Base-by-base conservation (phyloP, 352 stramenopile species). In the Phytophthora aleatoria region DNA sequence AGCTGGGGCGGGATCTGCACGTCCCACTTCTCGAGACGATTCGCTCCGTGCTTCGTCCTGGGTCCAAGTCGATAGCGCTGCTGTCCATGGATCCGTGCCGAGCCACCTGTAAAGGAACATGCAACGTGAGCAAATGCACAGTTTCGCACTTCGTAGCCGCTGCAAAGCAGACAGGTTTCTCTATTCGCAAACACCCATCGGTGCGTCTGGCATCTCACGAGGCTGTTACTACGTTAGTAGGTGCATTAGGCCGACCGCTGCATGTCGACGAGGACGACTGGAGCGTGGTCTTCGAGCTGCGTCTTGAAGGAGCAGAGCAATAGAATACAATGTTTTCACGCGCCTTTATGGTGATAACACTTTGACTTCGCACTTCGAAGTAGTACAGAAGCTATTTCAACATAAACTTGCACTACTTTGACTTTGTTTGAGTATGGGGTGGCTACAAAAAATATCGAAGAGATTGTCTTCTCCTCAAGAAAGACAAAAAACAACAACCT, bases 51-150 rank as follows among this genome's bases (percentile, higher is more conserved):
- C 63, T 81, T 33, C 59, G 65, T 24, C 73, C 74, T 51, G 45
- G 27, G 28, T 28, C 44, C 13, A 60, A 61, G 35, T 73, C 70
- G 1, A 50, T 81, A 12, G 79, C 79, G 50, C 57, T 89, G 26
- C 68, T 89, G 31, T 85, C 77, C 6, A 87, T 89, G 79, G 79
- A 89, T 61, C 57, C 63, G 31, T 89, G 79, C 26, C 62, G 65
- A 54, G 54, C 50, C 2, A 48, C 39, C 15, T 89, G 79, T 57
- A 43, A 68, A 43, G 79, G 68, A 39, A 38, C 26, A 9, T 89
- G 79, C 55, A 63, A 85, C 24, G 51, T 64, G n/a, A 65, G 35
- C 54, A 84, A 85, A 56, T 89, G 79, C 57, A 85, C 73, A 38
- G 70, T 75, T 11, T 89, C 79, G 9, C 77, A 89, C 51, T 87